These are phyloP conservation scores for Termitomyces heimii DNA, from an alignment of 768 basidiomycete species.

Conservation along the genomic window DNA sequence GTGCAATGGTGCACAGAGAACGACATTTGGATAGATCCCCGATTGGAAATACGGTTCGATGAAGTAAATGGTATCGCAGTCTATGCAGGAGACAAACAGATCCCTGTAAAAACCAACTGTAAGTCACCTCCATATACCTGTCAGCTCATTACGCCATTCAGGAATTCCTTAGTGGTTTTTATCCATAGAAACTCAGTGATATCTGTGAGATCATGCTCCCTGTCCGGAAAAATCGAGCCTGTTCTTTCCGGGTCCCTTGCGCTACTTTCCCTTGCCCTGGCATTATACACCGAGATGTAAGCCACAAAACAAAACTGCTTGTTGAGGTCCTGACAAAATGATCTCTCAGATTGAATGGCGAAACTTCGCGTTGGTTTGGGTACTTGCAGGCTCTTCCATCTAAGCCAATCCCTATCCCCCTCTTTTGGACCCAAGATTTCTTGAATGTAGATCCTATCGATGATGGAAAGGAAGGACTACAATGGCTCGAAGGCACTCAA, in stretches of 20 bases:
- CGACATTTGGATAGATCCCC: slow-evolving; percentile 38
- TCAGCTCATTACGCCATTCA: slow-evolving; percentile 1
- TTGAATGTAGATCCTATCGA: slow-evolving; percentile 16
- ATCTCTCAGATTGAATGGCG: slow-evolving; percentile 37
- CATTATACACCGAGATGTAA: slow-evolving; percentile 63
- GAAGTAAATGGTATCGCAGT: slow-evolving; percentile 28
- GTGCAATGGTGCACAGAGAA: slow-evolving; percentile 46
- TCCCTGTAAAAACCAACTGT: slow-evolving; percentile 32
- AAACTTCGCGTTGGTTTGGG: slow-evolving; percentile 51
- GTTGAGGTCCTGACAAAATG: slow-evolving; percentile 1
- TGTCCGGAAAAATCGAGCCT: slow-evolving; percentile 36
- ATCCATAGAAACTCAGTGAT: slow-evolving; percentile 62
- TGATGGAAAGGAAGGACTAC: slow-evolving; percentile 25
- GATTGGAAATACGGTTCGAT: slow-evolving; percentile 28
- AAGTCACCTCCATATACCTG: slow-evolving; percentile 12
- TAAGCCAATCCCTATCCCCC: slow-evolving; percentile 45
- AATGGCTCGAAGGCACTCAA: slow-evolving; percentile 41
- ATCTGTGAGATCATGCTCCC: slow-evolving; percentile 50
- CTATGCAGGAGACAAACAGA: slow-evolving; percentile 24
- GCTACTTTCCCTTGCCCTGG: slow-evolving; percentile 55
- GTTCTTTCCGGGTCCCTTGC: slow-evolving; percentile 52
- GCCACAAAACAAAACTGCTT: slow-evolving; percentile 16
- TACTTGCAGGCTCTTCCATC: slow-evolving; percentile 64
- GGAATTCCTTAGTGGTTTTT: slow-evolving; percentile 41
- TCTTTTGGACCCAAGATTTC: slow-evolving; percentile 45